Evolutionary conservation across 331 rosid genomes (phyloP), one percentile per base, ranked within the genome.

Genomic region (Cydonia oblonga): DNA sequence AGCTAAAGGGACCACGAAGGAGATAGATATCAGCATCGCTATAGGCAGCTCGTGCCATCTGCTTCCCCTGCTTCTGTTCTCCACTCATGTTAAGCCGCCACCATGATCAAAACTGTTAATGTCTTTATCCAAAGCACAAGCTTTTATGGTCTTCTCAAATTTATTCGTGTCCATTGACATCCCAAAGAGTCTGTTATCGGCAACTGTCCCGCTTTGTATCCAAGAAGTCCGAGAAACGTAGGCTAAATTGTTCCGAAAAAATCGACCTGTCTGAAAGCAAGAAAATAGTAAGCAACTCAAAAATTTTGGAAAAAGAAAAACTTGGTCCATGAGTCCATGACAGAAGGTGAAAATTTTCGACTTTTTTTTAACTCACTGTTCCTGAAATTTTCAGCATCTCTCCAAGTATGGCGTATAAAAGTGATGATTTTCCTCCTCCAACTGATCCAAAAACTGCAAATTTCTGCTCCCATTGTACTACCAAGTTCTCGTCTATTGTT

Each of bases 1-100:
- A 96, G 16, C 98, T 92, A 64, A 92, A 86, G 66, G 96, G 98
- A 52, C 90, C 98, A 67, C 88, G 96, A 5, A 90, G 90, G 42
- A 92, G 93, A 79, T 92, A 90, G 49, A 87, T 80, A 66, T 90
- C 90, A 54, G 89, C 96, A 78, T 92, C 96, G 54, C 83, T 88
- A 80, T 88, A 90, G 46, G 78, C 85, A 51, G 96, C 88, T 71
- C 97, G 78, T 53, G 89, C 89, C 6, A 86, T 85, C 24, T 86
- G 89, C 78, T 83, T 83, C 79, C 89, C 72, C n/a, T 85, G 89
- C 73, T 83, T 85, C 73, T 85, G 89, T 23, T 85, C 89, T 32
- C 87, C 89, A 54, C 87, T 86, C 85, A 86, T 60, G 84, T 86
- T 86, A 64, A 86, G 68, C 26, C 89, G 85, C 84, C 87, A 35